Evolutionary conservation across 129 eudicot species (phyloP), one percentile per base, ranked within the genome.

Genomic region (Mikania micrantha): DNA sequence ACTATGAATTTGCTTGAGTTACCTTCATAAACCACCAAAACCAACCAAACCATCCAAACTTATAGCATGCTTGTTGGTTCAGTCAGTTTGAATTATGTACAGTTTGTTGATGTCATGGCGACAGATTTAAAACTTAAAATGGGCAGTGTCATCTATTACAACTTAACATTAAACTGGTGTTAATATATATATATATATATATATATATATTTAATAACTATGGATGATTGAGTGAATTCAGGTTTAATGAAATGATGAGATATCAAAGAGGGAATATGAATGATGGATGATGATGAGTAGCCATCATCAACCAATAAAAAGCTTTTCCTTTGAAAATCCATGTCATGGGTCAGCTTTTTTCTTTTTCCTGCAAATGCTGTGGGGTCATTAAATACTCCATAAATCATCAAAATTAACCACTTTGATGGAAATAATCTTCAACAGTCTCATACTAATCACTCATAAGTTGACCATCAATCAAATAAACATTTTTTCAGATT

Each of bases 251-350:
- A 63, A 64, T 71, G 76, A 71, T 71, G 68, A 39, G 38, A 70
- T 19, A 56, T 57, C 41, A 57, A 57, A 15, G 69, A 50, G 27
- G 72, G 78, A 64, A 64, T 38, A 42, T 53, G 66, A 74, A 74
- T 74, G 72, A 73, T 48, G 41, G 12, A 39, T 52, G 64, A 53
- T 54, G 29, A 36, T 69, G 31, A 50, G 71, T 50, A 61, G 56
- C 42, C 54, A 73, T 74, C 77, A 62, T 49, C 77, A 73, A 50
- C 41, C 77, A 72, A 60, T 61, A 72, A 65, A 65, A 65, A 54
- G 49, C 73, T 54, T 72, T 49, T 70, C 28, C 34, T 54, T 53
- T n/a, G n/a, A n/a, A n/a, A n/a, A n/a, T n/a, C n/a, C n/a, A n/a
- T n/a, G n/a, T n/a, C n/a, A n/a, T n/a, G n/a, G n/a, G n/a, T n/a